Conservation (phyloP, 1,284 basidiomycete genomes). For the Moesziomyces sp. region DNA sequence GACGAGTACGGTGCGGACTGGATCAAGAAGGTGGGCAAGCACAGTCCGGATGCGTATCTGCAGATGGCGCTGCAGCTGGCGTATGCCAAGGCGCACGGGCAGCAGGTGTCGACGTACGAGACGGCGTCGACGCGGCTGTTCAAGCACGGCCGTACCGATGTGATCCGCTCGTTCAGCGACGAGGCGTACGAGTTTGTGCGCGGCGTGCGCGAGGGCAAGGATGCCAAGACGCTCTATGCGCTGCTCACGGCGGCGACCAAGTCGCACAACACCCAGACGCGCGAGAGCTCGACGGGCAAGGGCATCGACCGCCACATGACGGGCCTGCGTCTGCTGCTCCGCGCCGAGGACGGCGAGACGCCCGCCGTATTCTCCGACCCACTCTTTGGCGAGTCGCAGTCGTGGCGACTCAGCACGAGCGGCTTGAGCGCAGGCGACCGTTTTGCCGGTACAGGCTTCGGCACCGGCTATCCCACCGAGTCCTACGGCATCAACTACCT, state of each 20-base stretch:
- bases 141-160: slow-evolving; percentile 90
- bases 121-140: slow-evolving; percentile 92
- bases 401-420: slow-evolving; percentile 92
- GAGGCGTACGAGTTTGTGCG: slow-evolving; percentile 85
- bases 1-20: slow-evolving; percentile 86
- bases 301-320: slow-evolving; percentile 93
- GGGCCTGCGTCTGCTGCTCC: slow-evolving; percentile 75
- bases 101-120: slow-evolving; percentile 91
- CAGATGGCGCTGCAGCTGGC: slow-evolving; percentile 95
- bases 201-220: slow-evolving; percentile 75
- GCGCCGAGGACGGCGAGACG: slow-evolving; percentile 53
- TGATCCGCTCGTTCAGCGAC: slow-evolving; percentile 81
- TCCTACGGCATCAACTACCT: slow-evolving; percentile 72
- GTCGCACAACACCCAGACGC: slow-evolving; percentile 80
- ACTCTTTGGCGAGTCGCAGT: slow-evolving; percentile 80
- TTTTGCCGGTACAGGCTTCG: slow-evolving; percentile 88
- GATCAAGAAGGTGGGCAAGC: slow-evolving; percentile 85
- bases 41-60: slow-evolving; percentile 88
- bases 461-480: slow-evolving; percentile 59
- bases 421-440: slow-evolving; percentile 85
- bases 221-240: slow-evolving; percentile 72
- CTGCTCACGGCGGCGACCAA: slow-evolving; percentile 78
- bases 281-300: slow-evolving; percentile 82
- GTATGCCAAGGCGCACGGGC: slow-evolving; percentile 82
- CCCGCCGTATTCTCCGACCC: slow-evolving; percentile 72